phyloP scores from a whole-genome alignment of 148 eudicot species.

The Persicaria tinctoria region DNA sequence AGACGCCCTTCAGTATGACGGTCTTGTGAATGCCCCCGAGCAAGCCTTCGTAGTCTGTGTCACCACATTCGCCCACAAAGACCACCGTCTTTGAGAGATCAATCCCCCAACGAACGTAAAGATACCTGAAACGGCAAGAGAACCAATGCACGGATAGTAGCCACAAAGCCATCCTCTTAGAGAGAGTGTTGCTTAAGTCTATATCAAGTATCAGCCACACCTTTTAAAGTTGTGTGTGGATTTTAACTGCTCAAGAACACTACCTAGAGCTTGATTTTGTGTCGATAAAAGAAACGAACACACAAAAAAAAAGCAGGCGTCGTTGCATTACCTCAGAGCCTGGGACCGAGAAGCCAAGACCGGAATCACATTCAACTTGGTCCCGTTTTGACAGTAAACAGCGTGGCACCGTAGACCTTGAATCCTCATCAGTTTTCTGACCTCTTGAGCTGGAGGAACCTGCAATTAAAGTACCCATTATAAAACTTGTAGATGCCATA shows the following conservation, averaged over 20 bases:
- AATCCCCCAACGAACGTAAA: constrained; percentile 5
- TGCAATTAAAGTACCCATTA: constrained; percentile 23
- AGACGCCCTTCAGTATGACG: constrained; percentile 54
- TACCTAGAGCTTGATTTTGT: too few species aligned
- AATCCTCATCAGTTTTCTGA: constrained; percentile 70
- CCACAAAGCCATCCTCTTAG: background rate
- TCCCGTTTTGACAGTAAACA: constrained; percentile 70
- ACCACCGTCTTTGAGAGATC: constrained; percentile 26
- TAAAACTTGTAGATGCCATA: background rate
- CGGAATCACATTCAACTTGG: constrained; percentile 78
- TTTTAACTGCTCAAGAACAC: too few species aligned
- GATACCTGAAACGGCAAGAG: background rate
- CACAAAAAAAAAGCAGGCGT: background rate
- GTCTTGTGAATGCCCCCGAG: constrained; percentile 44
- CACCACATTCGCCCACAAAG: constrained; percentile 37
- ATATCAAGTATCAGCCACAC: background rate
- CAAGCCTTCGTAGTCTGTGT: constrained; percentile 39
- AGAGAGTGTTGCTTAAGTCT: background rate
- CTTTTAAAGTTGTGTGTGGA: background rate
- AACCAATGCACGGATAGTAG: background rate
- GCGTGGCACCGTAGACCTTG: constrained; percentile 94
- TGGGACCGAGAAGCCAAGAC: constrained; percentile 95
- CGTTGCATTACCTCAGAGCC: constrained; percentile 61
- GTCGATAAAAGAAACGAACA: too few species aligned
- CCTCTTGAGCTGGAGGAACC: constrained; percentile 76